Base-by-base conservation (phyloP, 257 asterid species). In the Solanum paucissectum region DNA sequence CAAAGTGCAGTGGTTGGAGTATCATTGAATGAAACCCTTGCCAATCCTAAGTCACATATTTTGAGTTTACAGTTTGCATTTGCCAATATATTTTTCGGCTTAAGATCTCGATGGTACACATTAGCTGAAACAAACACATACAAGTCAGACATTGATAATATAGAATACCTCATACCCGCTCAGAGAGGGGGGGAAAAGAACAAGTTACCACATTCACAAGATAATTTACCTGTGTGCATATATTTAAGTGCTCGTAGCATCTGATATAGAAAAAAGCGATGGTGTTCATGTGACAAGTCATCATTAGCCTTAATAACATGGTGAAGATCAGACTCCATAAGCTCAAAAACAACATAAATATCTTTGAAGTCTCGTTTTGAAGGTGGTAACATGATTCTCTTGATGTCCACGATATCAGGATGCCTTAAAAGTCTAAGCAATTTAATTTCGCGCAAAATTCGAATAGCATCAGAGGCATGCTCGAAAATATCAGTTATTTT, bases 241-340 rank as follows among this genome's bases (percentile, higher is more conserved):
- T 91, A 96, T 88, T 96, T 96, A 84, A 95, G 89, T 5, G 99
- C 98, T 44, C 99, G 94, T 12, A 96, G 90, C 99, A 96, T 95
- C 90, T 96, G 99, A 90, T 96, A 96, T 60, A 96, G 97, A 88
- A 96, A 96, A 91, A 96, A 96, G 4, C 98, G 97, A 83, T 96
- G 97, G 89, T 96, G 99, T 88, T 96, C 99, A 34, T 91, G 95
- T 33, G 99, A 95, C 94, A 96, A 92, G 89, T 96, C 99, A 87
- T 94, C 98, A 92, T 96, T 96, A 87, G 99, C 98, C 91, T 96
- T 96, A 87, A 96, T 93, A 87, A 96, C 99, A 92, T 96, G 99
- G 89, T 96, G 99, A 87, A 96, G 99, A 91, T 96, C 99, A 18
- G 99, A 96, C 88, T 96, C 99, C 99, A 96, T 96, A 73, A 96